Evolutionary conservation across 2,329 filamentous ascomycete genomes (phyloP).

Genomic region (Talaromyces atroroseus): DNA sequence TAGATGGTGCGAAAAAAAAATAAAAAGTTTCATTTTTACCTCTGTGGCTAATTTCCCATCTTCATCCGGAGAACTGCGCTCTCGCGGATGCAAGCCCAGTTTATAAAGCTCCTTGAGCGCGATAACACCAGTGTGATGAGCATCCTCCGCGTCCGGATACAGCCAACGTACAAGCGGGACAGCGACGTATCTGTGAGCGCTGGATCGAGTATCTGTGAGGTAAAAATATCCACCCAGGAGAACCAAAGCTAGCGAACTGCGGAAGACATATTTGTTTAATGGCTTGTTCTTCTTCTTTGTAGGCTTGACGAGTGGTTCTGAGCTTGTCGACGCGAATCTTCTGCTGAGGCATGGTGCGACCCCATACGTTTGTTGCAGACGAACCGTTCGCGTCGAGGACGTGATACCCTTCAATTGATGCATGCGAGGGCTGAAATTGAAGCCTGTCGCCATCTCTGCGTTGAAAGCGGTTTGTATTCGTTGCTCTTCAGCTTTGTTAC

Average conservation of each 20-base stretch:
- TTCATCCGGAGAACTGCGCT: conserved; percentile 60
- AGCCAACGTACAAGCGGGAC: conserved; percentile 42
- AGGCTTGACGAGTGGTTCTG: conserved; percentile 1
- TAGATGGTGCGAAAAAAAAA: neutral
- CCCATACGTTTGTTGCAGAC: neutral
- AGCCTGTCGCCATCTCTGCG: neutral
- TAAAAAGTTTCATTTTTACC: conserved; percentile 19
- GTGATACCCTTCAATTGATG: neutral
- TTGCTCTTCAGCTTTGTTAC: neutral
- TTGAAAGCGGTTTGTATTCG: neutral
- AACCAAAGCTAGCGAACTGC: conserved; percentile 49
- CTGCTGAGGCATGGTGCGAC: neutral
- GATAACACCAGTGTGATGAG: conserved; percentile 74
- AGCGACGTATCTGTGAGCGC: conserved; percentile 61
- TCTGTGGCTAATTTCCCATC: conserved; percentile 52
- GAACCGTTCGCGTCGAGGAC: neutral
- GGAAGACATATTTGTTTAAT: conserved; percentile 30
- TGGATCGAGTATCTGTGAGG: conserved; percentile 68
- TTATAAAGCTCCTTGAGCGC: conserved; percentile 67
- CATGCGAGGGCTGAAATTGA: neutral
- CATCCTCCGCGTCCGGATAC: conserved; percentile 63
- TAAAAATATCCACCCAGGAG: conserved; percentile 57
- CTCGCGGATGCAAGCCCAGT: conserved; percentile 73
- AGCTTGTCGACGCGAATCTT: conserved; percentile 10
- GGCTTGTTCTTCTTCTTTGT: conserved; percentile 25